Evolutionary conservation across 805 yeast genomes (phyloP).

Genomic region (Blastobotrys muscicola): DNA sequence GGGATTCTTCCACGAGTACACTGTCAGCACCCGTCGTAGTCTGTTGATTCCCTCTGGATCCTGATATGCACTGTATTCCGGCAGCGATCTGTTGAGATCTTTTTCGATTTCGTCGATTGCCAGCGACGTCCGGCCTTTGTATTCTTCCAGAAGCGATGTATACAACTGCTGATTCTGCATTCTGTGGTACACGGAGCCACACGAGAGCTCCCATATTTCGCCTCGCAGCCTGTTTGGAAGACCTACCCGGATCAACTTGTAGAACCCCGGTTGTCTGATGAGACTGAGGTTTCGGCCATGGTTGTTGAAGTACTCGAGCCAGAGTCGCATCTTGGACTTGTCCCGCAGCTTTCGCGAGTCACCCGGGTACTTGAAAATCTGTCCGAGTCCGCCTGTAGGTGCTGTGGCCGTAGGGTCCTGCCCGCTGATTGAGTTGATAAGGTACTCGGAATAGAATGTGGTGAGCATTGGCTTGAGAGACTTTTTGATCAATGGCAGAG

Average conservation of each 20-base stretch:
- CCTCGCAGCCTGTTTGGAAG: slow-evolving; percentile 92
- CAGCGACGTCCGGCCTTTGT: slow-evolving; percentile 54
- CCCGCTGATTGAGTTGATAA: slow-evolving; percentile 34
- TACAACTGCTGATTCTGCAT: slow-evolving; percentile 56
- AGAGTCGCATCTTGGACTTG: slow-evolving; percentile 74
- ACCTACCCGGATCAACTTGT: slow-evolving; percentile 79
- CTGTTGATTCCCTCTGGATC: slow-evolving; percentile 74
- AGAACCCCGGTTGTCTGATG: slow-evolving; percentile 65
- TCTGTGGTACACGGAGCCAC: slow-evolving; percentile 76
- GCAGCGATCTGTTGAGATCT: slow-evolving; percentile 87
- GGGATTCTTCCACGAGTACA: slow-evolving; percentile 94
- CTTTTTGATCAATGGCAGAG: slow-evolving; percentile 50
- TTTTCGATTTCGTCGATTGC: slow-evolving; percentile 97
- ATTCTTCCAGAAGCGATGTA: slow-evolving; percentile 44
- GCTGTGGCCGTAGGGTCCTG: slow-evolving; percentile 9
- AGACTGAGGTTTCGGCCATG: slow-evolving; percentile 81
- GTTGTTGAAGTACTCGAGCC: slow-evolving; percentile 83
- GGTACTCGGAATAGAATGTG: slow-evolving; percentile 77
- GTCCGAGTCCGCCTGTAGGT: slow-evolving; percentile 86
- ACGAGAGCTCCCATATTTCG: slow-evolving; percentile 88
- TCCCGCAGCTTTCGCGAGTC: slow-evolving; percentile 69
- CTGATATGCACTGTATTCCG: slow-evolving; percentile 94
- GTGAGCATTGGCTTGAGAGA: slow-evolving; percentile 52
- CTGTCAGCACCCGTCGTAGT: slow-evolving; percentile 78
- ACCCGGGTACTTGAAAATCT: slow-evolving; percentile 81